A percentile compares a stretch with the other conserved stretches of the same genome.
phyloP scores from a whole-genome alignment of 441 rosid species.

The Syzygium syzygioides region DNA sequence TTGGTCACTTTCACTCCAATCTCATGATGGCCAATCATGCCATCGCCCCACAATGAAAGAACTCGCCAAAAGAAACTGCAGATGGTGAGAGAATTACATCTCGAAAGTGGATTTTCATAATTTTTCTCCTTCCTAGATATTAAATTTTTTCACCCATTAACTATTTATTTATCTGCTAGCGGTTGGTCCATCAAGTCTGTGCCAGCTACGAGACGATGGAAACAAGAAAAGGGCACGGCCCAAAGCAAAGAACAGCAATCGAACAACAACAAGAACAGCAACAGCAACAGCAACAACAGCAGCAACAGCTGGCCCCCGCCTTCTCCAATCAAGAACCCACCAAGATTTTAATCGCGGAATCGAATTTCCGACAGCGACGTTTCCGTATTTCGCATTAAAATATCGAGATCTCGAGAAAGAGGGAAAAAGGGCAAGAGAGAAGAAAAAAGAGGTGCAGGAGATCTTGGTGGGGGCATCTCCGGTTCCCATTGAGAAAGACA shows the following conservation, averaged over 20 bases:
- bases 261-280: not conserved
- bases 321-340: not conserved
- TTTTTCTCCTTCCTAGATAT: not conserved
- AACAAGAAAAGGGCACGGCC: not conserved
- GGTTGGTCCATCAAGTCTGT: conserved; percentile 4
- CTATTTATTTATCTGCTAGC: not conserved
- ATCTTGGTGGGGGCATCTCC: not conserved
- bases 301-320: not conserved
- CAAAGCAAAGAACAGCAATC: not conserved
- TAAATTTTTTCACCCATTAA: not conserved
- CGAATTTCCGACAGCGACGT: not conserved
- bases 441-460: not conserved
- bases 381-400: not conserved
- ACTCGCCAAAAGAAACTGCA: not conserved
- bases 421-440: accelerated
- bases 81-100: not conserved
- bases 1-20: not conserved
- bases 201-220: not conserved
- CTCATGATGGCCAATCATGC: not conserved
- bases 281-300: not conserved
- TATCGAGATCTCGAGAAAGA: not conserved
- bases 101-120: not conserved
- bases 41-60: not conserved
- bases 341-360: not conserved
- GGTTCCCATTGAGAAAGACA: not conserved